Conservation (phyloP, 2,329 filamentous ascomycete species). For the Meredithiella fracta region DNA sequence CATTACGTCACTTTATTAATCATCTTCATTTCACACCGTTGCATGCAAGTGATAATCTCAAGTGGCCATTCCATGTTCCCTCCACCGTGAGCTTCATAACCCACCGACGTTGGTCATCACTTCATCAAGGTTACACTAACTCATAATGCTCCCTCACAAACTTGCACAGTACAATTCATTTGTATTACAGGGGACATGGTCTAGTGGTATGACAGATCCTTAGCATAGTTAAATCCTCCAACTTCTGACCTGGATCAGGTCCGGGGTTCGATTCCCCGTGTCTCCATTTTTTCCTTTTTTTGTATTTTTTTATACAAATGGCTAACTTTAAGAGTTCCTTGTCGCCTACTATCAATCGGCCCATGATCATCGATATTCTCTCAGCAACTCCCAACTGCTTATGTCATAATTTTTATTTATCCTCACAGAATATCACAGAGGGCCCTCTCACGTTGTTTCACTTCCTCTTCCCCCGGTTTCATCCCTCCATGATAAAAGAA, state of each 20-base stretch:
- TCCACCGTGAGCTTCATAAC: too few relatives aligned
- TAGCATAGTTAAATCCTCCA: conserved; percentile 4
- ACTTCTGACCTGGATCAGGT: conserved; percentile 9
- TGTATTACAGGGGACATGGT: conserved; percentile 5
- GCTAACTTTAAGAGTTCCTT: too few relatives aligned
- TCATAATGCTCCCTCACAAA: too few relatives aligned
- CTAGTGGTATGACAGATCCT: conserved; percentile 14
- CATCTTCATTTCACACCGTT: too few relatives aligned
- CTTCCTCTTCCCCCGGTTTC: not conserved
- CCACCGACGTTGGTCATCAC: too few relatives aligned
- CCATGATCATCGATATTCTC: not conserved
- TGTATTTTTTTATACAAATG: too few relatives aligned
- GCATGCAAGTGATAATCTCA: too few relatives aligned
- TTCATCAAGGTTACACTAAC: too few relatives aligned
- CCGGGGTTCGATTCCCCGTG: conserved; percentile 13
- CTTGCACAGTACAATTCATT: too few relatives aligned
- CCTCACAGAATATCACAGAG: too few relatives aligned
- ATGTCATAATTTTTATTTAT: not conserved
- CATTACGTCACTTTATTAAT: too few relatives aligned
- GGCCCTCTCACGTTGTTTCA: not conserved
- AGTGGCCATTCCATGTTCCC: too few relatives aligned
- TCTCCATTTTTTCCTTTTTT: conserved; percentile 3
- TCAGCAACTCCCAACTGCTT: not conserved
- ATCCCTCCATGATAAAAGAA: not conserved
- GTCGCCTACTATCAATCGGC: not conserved